Base-by-base conservation (phyloP, 352 stramenopile species). In the Halophytophthora batemanensis region DNA sequence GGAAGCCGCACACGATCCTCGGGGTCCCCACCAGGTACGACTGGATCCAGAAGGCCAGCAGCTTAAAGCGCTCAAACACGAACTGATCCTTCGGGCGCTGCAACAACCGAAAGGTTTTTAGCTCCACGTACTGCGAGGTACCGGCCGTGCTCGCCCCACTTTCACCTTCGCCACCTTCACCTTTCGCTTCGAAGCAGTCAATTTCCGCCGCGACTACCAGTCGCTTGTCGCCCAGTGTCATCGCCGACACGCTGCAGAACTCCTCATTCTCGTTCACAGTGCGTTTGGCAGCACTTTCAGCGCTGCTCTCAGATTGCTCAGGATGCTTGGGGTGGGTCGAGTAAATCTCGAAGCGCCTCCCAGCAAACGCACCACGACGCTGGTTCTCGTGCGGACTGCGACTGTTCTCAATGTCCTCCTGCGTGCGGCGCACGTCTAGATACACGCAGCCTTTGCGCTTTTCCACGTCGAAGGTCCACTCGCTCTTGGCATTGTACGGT, bases 1-100 rank as follows among this genome's bases (percentile, higher is more conserved):
- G 77, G 56, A 92, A 92, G 28, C 74, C 82, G 25, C 74, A 88
- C 34, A 88, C 74, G 46, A 92, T 87, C 35, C 63, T 74, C 11
- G 77, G 77, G 8, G 77, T 82, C 6, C 82, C 82, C 12, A 89
- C 78, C 17, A 92, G 31, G 33, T 84, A 92, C 28, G 82, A 92
- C 60, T 92, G 82, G 51, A 92, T 90, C 82, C 82, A 92, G 54
- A 90, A 90, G n/a, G 77, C 74, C 6, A 92, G 54, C 36, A 89
- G 47, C 51, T 92, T 92, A 61, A 83, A 92, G 11, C 78, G 70
- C 53, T 92, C 82, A 37, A 92, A 92, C 13, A 79, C 64, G 40
- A 73, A 87, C 29, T 68, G 72, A 42, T 92, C 82, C 46, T 87
- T 90, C 49, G 83, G 62, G 0, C 53, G 69, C 36, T 71, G 43